A percentile compares a stretch with the other conserved stretches of the same genome.
phyloP scores from a whole-genome alignment of 2,329 filamentous ascomycete genomes.

The Fusarium praegraminearum region DNA sequence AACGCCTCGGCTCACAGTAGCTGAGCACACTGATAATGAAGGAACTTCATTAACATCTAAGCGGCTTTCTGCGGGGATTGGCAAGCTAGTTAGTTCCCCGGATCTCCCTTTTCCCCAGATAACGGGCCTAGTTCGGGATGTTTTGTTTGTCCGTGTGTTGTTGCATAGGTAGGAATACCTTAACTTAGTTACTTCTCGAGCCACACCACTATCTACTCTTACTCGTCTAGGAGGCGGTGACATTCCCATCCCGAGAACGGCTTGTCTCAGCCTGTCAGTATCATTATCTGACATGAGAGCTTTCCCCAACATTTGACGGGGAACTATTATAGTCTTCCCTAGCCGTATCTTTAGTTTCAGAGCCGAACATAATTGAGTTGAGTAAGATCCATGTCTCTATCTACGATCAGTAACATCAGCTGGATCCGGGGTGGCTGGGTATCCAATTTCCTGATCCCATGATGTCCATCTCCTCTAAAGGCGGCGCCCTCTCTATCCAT shows the following conservation, averaged over 20 bases:
- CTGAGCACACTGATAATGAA: constrained; percentile 6
- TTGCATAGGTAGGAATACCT: background rate
- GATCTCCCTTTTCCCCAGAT: constrained; percentile 40
- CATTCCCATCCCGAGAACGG: constrained; percentile 9
- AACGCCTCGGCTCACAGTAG: background rate
- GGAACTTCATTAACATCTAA: constrained; percentile 21
- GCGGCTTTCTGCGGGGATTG: constrained; percentile 27
- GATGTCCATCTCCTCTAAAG: constrained; percentile 46
- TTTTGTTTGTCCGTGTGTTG: constrained; percentile 15
- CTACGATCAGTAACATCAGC: constrained; percentile 15
- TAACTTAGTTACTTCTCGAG: constrained; percentile 11
- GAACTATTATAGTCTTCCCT: constrained; percentile 8
- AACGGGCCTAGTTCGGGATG: constrained; percentile 28
- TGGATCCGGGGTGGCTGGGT: constrained; percentile 1
- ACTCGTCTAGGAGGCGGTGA: constrained; percentile 12
- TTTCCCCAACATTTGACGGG: constrained; percentile 13
- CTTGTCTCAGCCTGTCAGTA: background rate
- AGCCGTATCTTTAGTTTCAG: constrained; percentile 15
- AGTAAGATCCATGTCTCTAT: constrained; percentile 14
- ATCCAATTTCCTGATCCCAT: constrained; percentile 45
- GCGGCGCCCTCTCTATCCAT: constrained; percentile 48
- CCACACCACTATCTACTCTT: constrained; percentile 34
- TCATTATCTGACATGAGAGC: constrained; percentile 1
- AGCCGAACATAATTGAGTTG: constrained; percentile 5
- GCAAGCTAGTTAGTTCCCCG: constrained; percentile 37